phyloP scores from a whole-genome alignment of 768 basidiomycete species.

The Amanita subjunquillea region DNA sequence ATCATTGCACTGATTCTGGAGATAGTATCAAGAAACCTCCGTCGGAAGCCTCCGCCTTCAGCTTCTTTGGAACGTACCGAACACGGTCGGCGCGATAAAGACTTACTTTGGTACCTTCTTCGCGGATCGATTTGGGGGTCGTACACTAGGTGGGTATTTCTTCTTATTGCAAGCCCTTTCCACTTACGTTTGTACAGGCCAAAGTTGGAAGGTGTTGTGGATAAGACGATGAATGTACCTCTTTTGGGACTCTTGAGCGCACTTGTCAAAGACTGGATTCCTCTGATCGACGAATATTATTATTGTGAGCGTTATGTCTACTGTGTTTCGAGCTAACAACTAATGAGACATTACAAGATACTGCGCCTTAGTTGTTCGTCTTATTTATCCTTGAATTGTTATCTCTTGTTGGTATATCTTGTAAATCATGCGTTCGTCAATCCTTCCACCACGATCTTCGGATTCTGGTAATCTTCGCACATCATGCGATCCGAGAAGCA shows the following conservation, averaged over 20 bases:
- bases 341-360: constrained; percentile 12
- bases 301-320: constrained; percentile 52
- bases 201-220: constrained; percentile 57
- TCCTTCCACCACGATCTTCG: too few species aligned
- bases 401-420: constrained; percentile 1
- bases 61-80: constrained; percentile 62
- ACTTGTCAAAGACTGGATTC: constrained; percentile 77
- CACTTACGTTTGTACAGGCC: constrained; percentile 38
- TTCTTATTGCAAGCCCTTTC: constrained; percentile 1
- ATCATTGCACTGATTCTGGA: constrained; percentile 58
- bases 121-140: constrained; percentile 80
- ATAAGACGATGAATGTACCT: constrained; percentile 44
- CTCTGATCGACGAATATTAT: constrained; percentile 82
- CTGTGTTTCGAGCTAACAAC: neutral
- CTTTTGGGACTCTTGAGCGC: constrained; percentile 60
- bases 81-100: constrained; percentile 74
- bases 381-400: neutral
- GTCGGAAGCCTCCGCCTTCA: constrained; percentile 54
- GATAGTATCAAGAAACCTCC: constrained; percentile 63
- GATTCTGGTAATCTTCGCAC: neutral
- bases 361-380: constrained; percentile 28
- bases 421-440: neutral
- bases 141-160: constrained; percentile 49
- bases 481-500: neutral
- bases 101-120: constrained; percentile 76